phyloP scores from a whole-genome alignment of 192 early-diverging fungal genomes.

The Entophlyctis helioformis region DNA sequence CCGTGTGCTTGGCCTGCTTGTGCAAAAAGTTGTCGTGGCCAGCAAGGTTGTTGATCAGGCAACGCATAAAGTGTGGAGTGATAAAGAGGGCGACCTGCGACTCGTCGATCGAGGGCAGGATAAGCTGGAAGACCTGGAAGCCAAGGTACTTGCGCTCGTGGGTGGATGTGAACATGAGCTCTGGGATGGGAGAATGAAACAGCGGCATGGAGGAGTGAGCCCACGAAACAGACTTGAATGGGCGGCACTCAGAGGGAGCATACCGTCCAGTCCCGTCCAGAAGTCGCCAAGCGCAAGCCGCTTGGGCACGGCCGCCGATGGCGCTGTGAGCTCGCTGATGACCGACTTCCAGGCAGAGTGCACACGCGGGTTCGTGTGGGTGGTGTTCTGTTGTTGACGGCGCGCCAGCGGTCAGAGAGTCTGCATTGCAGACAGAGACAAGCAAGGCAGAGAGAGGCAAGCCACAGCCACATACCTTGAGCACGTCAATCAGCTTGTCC shows the following conservation, averaged over 20 bases:
- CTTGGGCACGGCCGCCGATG: neutral
- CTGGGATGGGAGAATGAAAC: conserved; percentile 24
- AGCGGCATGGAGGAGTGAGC: neutral
- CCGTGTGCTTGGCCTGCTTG: conserved; percentile 64
- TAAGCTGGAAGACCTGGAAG: conserved; percentile 66
- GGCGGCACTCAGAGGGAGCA: neutral
- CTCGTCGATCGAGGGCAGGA: conserved; percentile 38
- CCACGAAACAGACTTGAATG: conserved; percentile 1
- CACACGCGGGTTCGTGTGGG: conserved; percentile 40
- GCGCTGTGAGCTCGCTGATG: conserved; percentile 1
- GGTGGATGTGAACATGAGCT: conserved; percentile 60
- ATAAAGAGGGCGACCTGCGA: conserved; percentile 60
- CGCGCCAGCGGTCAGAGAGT: neutral
- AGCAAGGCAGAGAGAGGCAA: neutral
- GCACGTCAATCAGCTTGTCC: conserved; percentile 12
- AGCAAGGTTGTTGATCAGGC: conserved; percentile 77
- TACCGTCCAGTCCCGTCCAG: conserved; percentile 75
- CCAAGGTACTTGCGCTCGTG: conserved; percentile 87
- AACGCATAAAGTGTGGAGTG: conserved; percentile 73
- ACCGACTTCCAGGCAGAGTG: conserved; percentile 67
- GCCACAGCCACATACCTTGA: conserved; percentile 13
- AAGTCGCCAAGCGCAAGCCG: conserved; percentile 35
- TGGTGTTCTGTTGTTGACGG: conserved; percentile 8
- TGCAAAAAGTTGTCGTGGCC: conserved; percentile 60
- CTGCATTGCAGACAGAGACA: neutral